Conservation (phyloP, 2,329 filamentous ascomycete genomes). For the Cryoendolithus antarcticus region DNA sequence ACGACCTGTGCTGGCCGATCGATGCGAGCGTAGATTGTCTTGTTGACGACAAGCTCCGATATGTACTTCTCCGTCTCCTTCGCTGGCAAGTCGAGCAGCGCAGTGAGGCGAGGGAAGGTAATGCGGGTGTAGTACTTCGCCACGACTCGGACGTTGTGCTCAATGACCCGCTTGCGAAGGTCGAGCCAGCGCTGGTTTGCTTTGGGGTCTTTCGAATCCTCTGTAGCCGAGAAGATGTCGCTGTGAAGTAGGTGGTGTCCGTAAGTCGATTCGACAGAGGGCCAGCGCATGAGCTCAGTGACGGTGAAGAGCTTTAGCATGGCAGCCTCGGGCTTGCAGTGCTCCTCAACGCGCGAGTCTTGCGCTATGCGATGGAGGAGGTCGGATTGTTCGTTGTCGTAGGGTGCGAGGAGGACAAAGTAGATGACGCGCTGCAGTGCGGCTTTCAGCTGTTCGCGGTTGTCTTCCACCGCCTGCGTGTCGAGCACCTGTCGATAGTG, state of each 20-base stretch:
- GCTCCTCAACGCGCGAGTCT: slow-evolving; percentile 56
- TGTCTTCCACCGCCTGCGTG: slow-evolving; percentile 87
- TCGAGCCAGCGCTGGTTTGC: slow-evolving; percentile 83
- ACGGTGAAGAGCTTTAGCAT: slow-evolving; percentile 91
- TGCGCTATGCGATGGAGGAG: slow-evolving; percentile 84
- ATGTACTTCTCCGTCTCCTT: slow-evolving; percentile 99
- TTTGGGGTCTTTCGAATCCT: slow-evolving; percentile 55
- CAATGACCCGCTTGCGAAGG: slow-evolving; percentile 93
- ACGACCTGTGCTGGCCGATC: slow-evolving; percentile 86
- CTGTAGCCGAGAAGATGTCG: slow-evolving; percentile 68
- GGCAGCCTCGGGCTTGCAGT: slow-evolving; percentile 57
- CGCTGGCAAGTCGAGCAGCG: slow-evolving; percentile 81
- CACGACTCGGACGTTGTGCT: slow-evolving; percentile 95
- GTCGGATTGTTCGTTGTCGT: slow-evolving; percentile 98
- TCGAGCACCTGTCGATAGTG: slow-evolving; percentile 94
- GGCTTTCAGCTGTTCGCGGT: slow-evolving; percentile 70
- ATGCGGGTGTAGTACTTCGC: slow-evolving; percentile 99
- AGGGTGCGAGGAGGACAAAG: slow-evolving; percentile 89
- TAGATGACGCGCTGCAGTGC: slow-evolving; percentile 91
- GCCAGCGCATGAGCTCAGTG: slow-evolving; percentile 96
- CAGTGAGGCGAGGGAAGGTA: slow-evolving; percentile 76
- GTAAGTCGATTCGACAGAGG: slow-evolving; percentile 77
- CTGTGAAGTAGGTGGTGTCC: slow-evolving; percentile 77
- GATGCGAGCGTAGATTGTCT: slow-evolving; percentile 97
- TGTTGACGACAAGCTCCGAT: slow-evolving; percentile 87